Percentiles rank a stretch among this genome's conserved stretches.
phyloP scores from a whole-genome alignment of 805 yeast genomes.

The Saccharomycopsis synnaedendra region DNA sequence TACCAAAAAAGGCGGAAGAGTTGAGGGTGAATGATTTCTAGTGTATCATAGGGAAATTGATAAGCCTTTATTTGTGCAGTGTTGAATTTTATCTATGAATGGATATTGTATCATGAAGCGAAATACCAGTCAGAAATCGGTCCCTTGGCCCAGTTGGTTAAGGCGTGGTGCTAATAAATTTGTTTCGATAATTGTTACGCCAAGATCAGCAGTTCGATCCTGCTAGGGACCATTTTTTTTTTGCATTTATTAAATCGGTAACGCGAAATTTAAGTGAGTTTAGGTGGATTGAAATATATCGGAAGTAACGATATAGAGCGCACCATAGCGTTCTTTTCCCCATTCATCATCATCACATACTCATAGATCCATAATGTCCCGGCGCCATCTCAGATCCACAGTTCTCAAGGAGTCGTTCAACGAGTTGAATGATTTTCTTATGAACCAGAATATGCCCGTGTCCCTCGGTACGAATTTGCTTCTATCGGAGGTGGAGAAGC shows the following conservation, averaged over 20 bases:
- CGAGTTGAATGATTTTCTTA: conserved; percentile 7
- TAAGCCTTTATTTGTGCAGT: no score
- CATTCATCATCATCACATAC: no score
- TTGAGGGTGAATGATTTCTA: no score
- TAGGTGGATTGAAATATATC: no score
- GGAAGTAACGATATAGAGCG: no score
- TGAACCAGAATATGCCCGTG: conserved; percentile 8
- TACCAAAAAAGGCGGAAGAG: no score
- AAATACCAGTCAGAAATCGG: conserved; percentile 16
- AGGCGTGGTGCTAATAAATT: conserved; percentile 30
- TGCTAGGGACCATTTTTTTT: conserved; percentile 59
- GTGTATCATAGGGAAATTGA: no score
- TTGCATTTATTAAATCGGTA: background rate
- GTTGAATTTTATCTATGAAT: no score
- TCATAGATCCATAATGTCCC: conserved; percentile 1
- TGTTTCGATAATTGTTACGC: conserved; percentile 19
- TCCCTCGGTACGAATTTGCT: conserved; percentile 4
- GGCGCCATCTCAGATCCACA: conserved; percentile 9
- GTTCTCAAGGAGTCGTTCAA: conserved; percentile 10
- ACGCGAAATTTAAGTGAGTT: no score
- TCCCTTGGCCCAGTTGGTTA: conserved; percentile 34
- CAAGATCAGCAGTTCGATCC: conserved; percentile 80
- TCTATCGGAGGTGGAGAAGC: conserved; percentile 9
- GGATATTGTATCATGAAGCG: no score
- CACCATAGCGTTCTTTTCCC: no score